Evolutionary conservation across 371 early-diverging fungal genomes (phyloP), one percentile per base, ranked within the genome.

Genomic region (Mortierella sp.): DNA sequence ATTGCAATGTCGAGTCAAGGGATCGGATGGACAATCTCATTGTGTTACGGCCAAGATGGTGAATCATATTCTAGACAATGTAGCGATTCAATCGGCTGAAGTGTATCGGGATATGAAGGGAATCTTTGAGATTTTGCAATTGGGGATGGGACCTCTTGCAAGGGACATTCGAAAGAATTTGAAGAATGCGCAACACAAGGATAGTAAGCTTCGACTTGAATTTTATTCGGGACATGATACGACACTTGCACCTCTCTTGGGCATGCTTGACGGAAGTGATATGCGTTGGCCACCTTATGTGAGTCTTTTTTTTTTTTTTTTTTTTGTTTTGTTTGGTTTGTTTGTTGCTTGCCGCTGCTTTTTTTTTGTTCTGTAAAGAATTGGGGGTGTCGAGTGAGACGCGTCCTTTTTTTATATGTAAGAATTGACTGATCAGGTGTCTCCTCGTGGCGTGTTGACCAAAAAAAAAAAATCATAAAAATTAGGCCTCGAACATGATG

Each of bases 201-300:
- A 46, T 14, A 25, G 68, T 19, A 66, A 60, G n/a, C 59, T 70
- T 23, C 82, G 82, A 56, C 64, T 90, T 46, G 80, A 71, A 5
- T 48, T 89, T 21, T 87, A 86, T 60, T 87, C 89, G 4, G 88
- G 83, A 6, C 90, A 90, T 28, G 90, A 90, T 59, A 72, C 83
- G 7, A 86, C 90, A 0, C 29, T 90, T 15, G 52, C 73, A 23
- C 83, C 85, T 4, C 53, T 90, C 44, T 70, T 89, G 43, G 85
- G 75, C 7, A 57, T 83, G 21, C 63, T 90, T 21, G 75, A 81
- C 15, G 74, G 85, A 0, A 46, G 46, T 6, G 80, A 83, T 67
- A 76, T 79, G 74, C 65, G 83, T 37, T 90, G 90, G 90, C 90
- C 90, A 26, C 88, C 90, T 9, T 90, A 88, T 70, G 87, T 77